Evolutionary conservation across 129 eudicot species (phyloP), one percentile per base, ranked within the genome.

Genomic region (Escallonia herrerae): DNA sequence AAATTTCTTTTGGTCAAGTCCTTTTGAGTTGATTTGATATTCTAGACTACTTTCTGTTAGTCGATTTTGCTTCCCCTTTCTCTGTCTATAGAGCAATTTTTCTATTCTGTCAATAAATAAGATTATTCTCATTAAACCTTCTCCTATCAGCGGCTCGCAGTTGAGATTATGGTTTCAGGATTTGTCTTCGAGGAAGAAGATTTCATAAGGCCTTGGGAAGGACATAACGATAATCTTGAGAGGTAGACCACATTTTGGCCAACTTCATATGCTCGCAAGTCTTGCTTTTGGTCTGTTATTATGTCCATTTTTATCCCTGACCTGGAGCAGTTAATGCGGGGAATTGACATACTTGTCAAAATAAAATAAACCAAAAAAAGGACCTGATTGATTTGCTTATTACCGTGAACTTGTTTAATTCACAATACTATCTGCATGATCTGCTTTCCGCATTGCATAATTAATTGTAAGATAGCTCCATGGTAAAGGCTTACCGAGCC

Each of bases 151-250:
- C 81, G 96, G 63, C 72, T 94, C 76, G 99, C 88, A 52, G 99
- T 94, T 74, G 97, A 83, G 78, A 81, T 94, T 73, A 79, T 81
- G 73, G 71, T 94, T 38, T 84, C 99, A 0, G 99, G 97, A 72
- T 86, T 94, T 79, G 90, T 86, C 40, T 89, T 94, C 44, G 95
- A 86, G 74, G 87, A 82, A 73, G 83, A 78, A 48, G 97, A 89
- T 79, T 94, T 84, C 56, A 2, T 78, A 52, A 86, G 79, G 77
- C 97, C 97, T 43, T 94, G 99, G 99, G 95, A 84, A 74, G 88
- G 93, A 66, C 86, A 66, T 64, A 45, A 40, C 59, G 85, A 89
- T 83, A 82, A 89, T 83, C 73, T 80, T 60, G 99, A 94, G 78
- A 84, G 99, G 99, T 94, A 80, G 12, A 41, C 56, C 60, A 22